A percentile compares a stretch with the other conserved stretches of the same genome.
Conservation (phyloP, 225 moss, liverwort and hornwort species). For the Polytrichum commune region DNA sequence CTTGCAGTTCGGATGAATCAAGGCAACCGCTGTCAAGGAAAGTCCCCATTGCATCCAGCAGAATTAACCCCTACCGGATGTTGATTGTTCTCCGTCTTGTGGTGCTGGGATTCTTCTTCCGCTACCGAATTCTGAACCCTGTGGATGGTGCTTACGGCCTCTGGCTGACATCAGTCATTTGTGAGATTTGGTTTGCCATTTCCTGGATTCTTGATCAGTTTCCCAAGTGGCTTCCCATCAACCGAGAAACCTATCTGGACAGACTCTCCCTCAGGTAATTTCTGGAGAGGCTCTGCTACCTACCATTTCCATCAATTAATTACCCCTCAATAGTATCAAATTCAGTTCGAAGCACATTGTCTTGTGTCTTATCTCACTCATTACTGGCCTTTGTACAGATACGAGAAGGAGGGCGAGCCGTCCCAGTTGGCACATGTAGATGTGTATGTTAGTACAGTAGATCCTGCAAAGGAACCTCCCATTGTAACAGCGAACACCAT, state of each 20-base stretch:
- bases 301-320: no score
- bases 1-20: slow-evolving; percentile 80
- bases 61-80: slow-evolving; percentile 86
- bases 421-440: slow-evolving; percentile 75
- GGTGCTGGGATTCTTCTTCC: slow-evolving; percentile 78
- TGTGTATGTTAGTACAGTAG: slow-evolving; percentile 90
- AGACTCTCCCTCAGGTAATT: slow-evolving; percentile 67
- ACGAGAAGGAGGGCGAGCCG: slow-evolving; percentile 76
- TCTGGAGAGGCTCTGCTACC: no score
- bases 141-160: slow-evolving; percentile 64
- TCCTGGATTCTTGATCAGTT: slow-evolving; percentile 99
- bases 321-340: no score
- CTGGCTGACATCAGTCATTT: slow-evolving; percentile 89
- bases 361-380: no score
- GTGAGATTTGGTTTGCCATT: slow-evolving; percentile 94
- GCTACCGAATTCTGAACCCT: slow-evolving; percentile 79
- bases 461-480: slow-evolving; percentile 87
- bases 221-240: slow-evolving; percentile 91
- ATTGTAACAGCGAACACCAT: slow-evolving; percentile 94
- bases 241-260: slow-evolving; percentile 89
- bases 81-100: slow-evolving; percentile 75
- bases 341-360: no score
- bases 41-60: slow-evolving; percentile 70
- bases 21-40: slow-evolving; percentile 89
- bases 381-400: slow-evolving; percentile 19